Base-by-base conservation (phyloP, 2,329 filamentous ascomycete species). In the Tolypocladium endophyticum region DNA sequence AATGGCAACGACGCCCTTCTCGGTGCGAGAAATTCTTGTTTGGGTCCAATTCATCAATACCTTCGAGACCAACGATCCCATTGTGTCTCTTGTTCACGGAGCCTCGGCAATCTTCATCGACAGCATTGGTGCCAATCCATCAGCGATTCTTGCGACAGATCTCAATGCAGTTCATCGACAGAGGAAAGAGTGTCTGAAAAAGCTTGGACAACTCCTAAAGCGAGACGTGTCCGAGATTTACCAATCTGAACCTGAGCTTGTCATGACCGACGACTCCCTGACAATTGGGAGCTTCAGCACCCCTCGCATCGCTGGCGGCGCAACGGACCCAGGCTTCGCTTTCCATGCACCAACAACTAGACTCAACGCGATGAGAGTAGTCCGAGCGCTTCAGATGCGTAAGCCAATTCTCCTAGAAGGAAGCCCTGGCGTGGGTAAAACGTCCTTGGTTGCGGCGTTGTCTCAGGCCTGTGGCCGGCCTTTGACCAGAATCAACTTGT, bases 361-460 rank as follows among this genome's bases (percentile, higher is more conserved):
- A 61, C 81, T 87, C 56, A 99, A 99, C 69, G 88, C 89, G 0
- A 93, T 97, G 85, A 84, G 94, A 70, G 88, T 99, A 38, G 83
- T 95, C 59, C 87, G 94, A 63, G 95, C 93, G 18, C 78, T 99
- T 62, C 92, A 96, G 68, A 85, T 96, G 59, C 81, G 85, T 58
- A 97, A 97, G 70, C 93, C 94, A 3, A 93, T 99, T 58, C 80
- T 99, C 8, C 82, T 99, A 3, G 94, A 99, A 76, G 94, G 95
- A 41, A 97, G 90, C 66, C 94, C 94, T n/a, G 94, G 94, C 70
- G 94, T 99, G 28, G 94, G 94, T 59, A 99, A 99, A 77, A 99
- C 94, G 0, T 96, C 93, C 1, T 81, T 99, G 18, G 86, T 99
- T 28, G 87, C 88, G 54, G 92, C 94, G 0, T 79, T 99, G 54